Conservation (phyloP, 2,329 filamentous ascomycete species). For the Scytalidium lignicola region DNA sequence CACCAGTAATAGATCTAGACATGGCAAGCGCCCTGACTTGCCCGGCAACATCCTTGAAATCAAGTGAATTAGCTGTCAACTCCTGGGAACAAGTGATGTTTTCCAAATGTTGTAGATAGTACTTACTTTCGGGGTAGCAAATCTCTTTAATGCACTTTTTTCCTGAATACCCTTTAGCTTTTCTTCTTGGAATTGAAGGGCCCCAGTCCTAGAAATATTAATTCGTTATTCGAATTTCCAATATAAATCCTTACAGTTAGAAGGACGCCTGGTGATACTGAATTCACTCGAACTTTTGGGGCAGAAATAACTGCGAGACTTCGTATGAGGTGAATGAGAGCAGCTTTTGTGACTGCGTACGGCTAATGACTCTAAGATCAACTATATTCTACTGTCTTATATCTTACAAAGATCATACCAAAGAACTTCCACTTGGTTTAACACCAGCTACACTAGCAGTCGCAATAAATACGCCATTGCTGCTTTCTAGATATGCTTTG, state of each 20-base stretch:
- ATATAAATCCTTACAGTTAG: constrained; percentile 26
- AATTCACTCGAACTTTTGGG: constrained; percentile 50
- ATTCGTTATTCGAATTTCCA: neutral
- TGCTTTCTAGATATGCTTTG: constrained; percentile 45
- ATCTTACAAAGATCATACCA: constrained; percentile 35
- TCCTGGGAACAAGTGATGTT: neutral
- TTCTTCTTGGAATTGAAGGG: constrained; percentile 50
- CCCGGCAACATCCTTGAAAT: constrained; percentile 41
- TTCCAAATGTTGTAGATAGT: neutral
- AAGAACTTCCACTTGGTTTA: constrained; percentile 52
- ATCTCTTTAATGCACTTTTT: constrained; percentile 53
- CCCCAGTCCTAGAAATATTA: constrained; percentile 54
- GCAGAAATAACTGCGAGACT: constrained; percentile 44
- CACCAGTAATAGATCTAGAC: constrained; percentile 43
- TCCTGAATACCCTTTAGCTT: constrained; percentile 47
- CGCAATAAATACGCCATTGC: constrained; percentile 4
- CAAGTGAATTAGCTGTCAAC: neutral
- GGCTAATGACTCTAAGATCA: constrained; percentile 24
- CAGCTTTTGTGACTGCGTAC: constrained; percentile 71
- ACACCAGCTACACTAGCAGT: constrained; percentile 46
- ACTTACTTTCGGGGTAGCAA: constrained; percentile 47
- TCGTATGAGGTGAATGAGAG: constrained; percentile 52
- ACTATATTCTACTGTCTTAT: constrained; percentile 29
- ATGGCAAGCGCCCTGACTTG: constrained; percentile 44
- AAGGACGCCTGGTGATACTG: constrained; percentile 47